Conservation (phyloP, 768 basidiomycete genomes). For the Agrocybe praecox region DNA sequence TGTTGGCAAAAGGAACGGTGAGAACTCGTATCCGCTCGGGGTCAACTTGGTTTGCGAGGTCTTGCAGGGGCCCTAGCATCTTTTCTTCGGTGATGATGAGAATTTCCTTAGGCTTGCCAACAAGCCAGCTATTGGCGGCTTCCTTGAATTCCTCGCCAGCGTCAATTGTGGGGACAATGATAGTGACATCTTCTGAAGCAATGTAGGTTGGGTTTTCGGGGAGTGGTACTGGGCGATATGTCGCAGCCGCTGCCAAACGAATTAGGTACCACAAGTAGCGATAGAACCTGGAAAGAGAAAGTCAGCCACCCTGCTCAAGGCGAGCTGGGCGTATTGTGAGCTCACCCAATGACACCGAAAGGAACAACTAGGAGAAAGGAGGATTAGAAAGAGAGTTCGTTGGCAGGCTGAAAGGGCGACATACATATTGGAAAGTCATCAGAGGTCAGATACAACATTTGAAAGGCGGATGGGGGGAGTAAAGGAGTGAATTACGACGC, state of each 20-base stretch:
- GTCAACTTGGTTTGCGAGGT: slow-evolving; percentile 86
- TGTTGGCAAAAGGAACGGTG: slow-evolving; percentile 92
- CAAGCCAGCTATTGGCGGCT: slow-evolving; percentile 90
- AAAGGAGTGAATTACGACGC: slow-evolving; percentile 45
- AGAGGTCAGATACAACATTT: slow-evolving; percentile 88
- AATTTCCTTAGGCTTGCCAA: slow-evolving; percentile 84
- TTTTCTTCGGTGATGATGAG: slow-evolving; percentile 80
- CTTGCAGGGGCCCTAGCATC: slow-evolving; percentile 88
- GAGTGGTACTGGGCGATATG: slow-evolving; percentile 87
- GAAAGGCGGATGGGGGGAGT: slow-evolving; percentile 22
- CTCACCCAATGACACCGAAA: slow-evolving; percentile 86
- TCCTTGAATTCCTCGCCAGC: slow-evolving; percentile 96
- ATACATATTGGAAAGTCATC: slow-evolving; percentile 90
- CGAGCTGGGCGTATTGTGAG: not conserved
- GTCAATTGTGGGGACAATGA: slow-evolving; percentile 95
- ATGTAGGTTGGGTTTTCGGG: slow-evolving; percentile 91
- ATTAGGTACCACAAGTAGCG: slow-evolving; percentile 94
- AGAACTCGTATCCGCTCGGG: slow-evolving; percentile 83
- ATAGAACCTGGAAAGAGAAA: slow-evolving; percentile 64
- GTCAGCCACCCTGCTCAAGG: slow-evolving; percentile 12
- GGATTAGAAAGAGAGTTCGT: slow-evolving; percentile 12
- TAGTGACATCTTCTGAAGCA: slow-evolving; percentile 91
- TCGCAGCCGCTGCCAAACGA: slow-evolving; percentile 73
- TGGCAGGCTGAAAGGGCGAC: slow-evolving; percentile 29
- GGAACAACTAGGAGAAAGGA: slow-evolving; percentile 66